Evolutionary conservation across 2,329 filamentous ascomycete genomes (phyloP), one percentile per base, ranked within the genome.

Genomic region (Fusarium sp.): DNA sequence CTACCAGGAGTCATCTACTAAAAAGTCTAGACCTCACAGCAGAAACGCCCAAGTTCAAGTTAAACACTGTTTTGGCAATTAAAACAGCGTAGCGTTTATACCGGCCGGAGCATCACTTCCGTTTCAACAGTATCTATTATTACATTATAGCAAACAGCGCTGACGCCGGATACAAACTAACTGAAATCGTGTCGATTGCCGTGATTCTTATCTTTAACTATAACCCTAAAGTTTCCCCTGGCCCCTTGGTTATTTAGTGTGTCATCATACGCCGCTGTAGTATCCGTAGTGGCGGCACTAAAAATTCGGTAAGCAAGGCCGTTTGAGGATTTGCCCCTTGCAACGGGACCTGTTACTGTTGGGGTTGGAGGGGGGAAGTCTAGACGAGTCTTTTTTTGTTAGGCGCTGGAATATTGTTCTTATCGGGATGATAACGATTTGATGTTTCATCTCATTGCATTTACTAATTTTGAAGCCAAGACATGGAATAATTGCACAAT

Each of bases 301-400:
- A 54, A 45, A 12, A 17, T 33, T 55, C 35, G 33, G 35, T 56
- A 59, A 41, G 46, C 55, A 33, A 53, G 17, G 26, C 55, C n/a
- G 55, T 59, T 59, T 59, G 55, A 59, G 55, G n/a, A 41, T 53
- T 8, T 4, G 35, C 55, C 55, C 55, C 55, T 59, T 53, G 55
- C 35, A 41, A 41, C 11, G 20, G 55, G 18, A 41, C 27, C 46
- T 59, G 55, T 38, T 53, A 53, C 55, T 32, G 23, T 38, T 59
- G 13, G 5, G 48, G 55, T 59, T n/a, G 48, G 55, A 26, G 26
- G 48, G 48, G 35, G 15, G 23, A 45, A 38, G 44, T 41, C 55
- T 27, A 38, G 55, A 59, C 13, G 55, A 23, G 27, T 44, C 30
- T 54, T 45, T 45, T 54, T 42, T 33, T 15, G 4, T 33, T 12